Base-by-base conservation (phyloP, 805 yeast genomes). In the Saccharomycopsis fibuligera region DNA sequence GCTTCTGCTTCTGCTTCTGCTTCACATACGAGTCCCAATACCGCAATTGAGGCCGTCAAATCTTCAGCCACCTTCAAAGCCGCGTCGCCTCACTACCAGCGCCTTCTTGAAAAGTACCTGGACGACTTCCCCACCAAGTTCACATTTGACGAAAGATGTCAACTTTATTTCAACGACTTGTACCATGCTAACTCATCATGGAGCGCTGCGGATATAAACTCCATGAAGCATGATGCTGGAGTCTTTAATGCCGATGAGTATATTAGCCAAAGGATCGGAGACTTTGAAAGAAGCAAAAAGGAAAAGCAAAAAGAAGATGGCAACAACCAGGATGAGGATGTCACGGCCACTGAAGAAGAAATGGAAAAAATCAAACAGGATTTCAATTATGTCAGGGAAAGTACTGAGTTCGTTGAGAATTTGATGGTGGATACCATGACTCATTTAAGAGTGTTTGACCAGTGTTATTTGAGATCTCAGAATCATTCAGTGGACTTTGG, bases 391-490 rank as follows among this genome's bases (percentile, higher is more conserved):
- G 54, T 63, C 49, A 57, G 61, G 58, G 41, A 50, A 1, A 53
- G 53, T 16, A 68, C 70, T 16, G 52, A 53, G 46, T 36, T 44
- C 3, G 53, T 60, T 10, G 78, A 73, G 56, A 69, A 67, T 42
- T 48, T 50, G 6, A 64, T 75, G 58, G 64, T 70, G 21, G 73
- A 73, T 48, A 68, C 67, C 45, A 58, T 73, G 27, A 67, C 76
- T 8, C 76, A 73, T 54, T 55, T 76, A 41, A 65, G 76, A 53
- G 70, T 75, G n/a, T 76, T 69, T 57, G 71, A 73, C 45, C 66
- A 69, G 39, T 76, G 81, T 53, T 76, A 62, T 54, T 53, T 74
- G 40, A 60, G 62, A n/a, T 9, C 9, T n/a, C 9, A 35, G 12
- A 17, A n/a, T 6, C 38, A 35, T n/a, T 9, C 21, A 5, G 17